These are phyloP conservation scores for Schrenkiella parvula DNA, from an alignment of 345 rosid species.

Conservation along the genomic window DNA sequence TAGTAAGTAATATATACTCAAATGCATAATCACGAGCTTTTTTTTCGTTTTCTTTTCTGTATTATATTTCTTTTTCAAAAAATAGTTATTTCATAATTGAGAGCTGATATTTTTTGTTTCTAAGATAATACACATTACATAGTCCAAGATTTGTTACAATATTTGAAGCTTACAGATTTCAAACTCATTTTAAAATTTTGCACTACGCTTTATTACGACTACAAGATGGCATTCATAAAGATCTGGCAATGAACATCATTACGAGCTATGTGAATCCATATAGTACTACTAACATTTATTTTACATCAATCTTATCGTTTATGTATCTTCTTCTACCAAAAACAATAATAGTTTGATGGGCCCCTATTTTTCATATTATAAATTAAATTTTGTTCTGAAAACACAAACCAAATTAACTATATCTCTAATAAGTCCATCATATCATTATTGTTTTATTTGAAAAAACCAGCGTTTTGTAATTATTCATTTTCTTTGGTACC, in stretches of 20 bases:
- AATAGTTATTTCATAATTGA: not conserved
- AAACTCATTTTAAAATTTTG: not conserved
- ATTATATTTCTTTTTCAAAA: too few species aligned
- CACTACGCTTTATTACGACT: not conserved
- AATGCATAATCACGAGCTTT: too few species aligned
- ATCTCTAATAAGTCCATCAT: constrained; percentile 3
- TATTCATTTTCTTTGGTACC: constrained; percentile 16
- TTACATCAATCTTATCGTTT: constrained; percentile 14
- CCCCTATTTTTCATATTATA: not conserved
- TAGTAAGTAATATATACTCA: too few species aligned
- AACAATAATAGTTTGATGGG: not conserved
- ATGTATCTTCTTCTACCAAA: constrained; percentile 7
- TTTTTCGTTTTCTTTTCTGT: too few species aligned
- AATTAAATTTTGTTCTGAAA: not conserved
- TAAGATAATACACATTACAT: too few species aligned
- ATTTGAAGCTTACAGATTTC: not conserved
- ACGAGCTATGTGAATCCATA: not conserved
- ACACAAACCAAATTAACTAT: not conserved
- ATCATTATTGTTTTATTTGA: constrained; percentile 22
- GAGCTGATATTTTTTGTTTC: not conserved
- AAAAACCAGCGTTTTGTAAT: constrained; percentile 16
- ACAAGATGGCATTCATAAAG: not conserved
- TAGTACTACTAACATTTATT: not conserved
- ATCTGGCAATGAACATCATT: not conserved
- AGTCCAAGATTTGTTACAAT: not conserved